Evolutionary conservation across 331 rosid species (phyloP).

Genomic region (Dryas integrifolia): DNA sequence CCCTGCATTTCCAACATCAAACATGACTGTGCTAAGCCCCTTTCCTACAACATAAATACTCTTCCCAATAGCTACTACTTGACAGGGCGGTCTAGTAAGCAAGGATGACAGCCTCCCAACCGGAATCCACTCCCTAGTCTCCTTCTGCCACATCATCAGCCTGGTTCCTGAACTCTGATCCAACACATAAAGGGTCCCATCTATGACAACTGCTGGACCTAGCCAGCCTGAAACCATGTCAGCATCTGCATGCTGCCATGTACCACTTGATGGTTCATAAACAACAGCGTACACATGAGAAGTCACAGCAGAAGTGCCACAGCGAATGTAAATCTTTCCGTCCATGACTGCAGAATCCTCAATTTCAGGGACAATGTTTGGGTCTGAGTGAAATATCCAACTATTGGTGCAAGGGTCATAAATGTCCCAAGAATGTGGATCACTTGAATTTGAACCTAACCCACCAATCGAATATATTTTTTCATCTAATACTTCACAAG

Average conservation of each 20-base stretch:
- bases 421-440: slow-evolving; percentile 76
- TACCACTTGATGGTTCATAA: slow-evolving; percentile 69
- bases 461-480: slow-evolving; percentile 87
- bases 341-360: slow-evolving; percentile 75
- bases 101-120: slow-evolving; percentile 72
- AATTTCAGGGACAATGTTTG: slow-evolving; percentile 55
- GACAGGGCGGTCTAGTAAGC: slow-evolving; percentile 88
- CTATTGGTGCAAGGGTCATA: slow-evolving; percentile 50
- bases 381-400: slow-evolving; percentile 58
- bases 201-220: slow-evolving; percentile 80
- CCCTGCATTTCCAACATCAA: slow-evolving; percentile 56
- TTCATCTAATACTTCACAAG: slow-evolving; percentile 70
- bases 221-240: slow-evolving; percentile 82
- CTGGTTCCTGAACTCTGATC: slow-evolving; percentile 75
- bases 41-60: slow-evolving; percentile 67
- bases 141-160: slow-evolving; percentile 71
- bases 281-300: slow-evolving; percentile 52
- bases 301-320: slow-evolving; percentile 46
- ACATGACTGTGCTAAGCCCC: slow-evolving; percentile 76
- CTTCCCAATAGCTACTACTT: slow-evolving; percentile 67
- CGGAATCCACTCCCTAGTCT: slow-evolving; percentile 56
- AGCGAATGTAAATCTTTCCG: slow-evolving; percentile 67
- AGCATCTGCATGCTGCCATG: slow-evolving; percentile 72
- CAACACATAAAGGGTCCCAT: slow-evolving; percentile 56
- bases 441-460: slow-evolving; percentile 59